Percentiles rank a stretch among this genome's conserved stretches.
Evolutionary conservation across 768 basidiomycete species (phyloP).

Genomic region (Tricholoma matsutake): DNA sequence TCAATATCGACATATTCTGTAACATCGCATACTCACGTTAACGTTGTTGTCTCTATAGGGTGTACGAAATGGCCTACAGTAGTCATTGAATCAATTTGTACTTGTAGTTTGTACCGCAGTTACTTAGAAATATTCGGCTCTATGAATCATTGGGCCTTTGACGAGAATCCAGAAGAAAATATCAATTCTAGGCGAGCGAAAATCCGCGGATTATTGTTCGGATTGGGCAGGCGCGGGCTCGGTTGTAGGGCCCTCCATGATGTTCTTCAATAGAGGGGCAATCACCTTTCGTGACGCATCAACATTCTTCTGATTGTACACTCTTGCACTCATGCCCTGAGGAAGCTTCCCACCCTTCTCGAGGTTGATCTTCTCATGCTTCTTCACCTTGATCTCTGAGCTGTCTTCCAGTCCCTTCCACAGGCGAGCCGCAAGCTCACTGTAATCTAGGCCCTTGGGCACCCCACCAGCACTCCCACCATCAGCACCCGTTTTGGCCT

Average conservation of each 20-base stretch:
- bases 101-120: background rate
- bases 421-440: constrained; percentile 44
- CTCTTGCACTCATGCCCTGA: constrained; percentile 37
- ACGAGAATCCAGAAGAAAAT: background rate
- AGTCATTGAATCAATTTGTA: background rate
- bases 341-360: constrained; percentile 31
- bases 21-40: background rate
- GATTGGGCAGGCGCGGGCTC: background rate
- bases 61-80: background rate
- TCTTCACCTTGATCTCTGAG: constrained; percentile 49
- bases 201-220: background rate
- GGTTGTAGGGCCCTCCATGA: constrained; percentile 42
- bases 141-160: background rate
- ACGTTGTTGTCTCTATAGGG: background rate
- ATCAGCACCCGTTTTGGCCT: constrained; percentile 1
- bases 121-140: background rate
- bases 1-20: background rate
- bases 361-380: constrained; percentile 41
- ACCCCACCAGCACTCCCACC: background rate
- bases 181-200: background rate
- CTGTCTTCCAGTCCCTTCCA: constrained; percentile 60
- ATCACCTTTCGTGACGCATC: constrained; percentile 61
- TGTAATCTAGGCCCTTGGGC: constrained; percentile 25
- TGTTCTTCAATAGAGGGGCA: constrained; percentile 61
- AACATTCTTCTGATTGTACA: constrained; percentile 66